These are phyloP conservation scores for Triglochin maritima DNA, from an alignment of 106 monocot genomes.

Conservation along the genomic window DNA sequence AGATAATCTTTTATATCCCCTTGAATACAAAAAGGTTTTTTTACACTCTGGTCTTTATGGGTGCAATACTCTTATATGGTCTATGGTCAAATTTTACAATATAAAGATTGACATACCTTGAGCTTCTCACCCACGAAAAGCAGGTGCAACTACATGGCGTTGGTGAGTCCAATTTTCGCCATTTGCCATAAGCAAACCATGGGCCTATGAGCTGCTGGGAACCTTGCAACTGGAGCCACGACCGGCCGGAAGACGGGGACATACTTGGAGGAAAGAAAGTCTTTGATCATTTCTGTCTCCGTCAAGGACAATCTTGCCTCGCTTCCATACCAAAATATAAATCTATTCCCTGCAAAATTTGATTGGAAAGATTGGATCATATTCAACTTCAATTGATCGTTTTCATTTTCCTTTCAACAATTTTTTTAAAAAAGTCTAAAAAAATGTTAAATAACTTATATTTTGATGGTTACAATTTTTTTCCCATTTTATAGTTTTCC, in stretches of 20 bases:
- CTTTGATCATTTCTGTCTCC: slow-evolving; percentile 75
- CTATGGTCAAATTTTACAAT: no score
- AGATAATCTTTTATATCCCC: no score
- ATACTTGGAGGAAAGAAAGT: slow-evolving; percentile 67
- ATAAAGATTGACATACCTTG: slow-evolving; percentile 24
- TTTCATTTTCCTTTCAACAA: no score
- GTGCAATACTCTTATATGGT: no score
- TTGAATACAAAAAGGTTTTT: no score
- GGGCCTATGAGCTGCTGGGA: slow-evolving; percentile 77
- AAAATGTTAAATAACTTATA: no score
- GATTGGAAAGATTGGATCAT: no score
- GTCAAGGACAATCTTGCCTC: slow-evolving; percentile 87
- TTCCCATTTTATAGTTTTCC: no score
- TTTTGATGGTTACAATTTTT: no score
- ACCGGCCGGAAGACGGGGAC: slow-evolving; percentile 53
- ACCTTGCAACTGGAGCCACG: slow-evolving; percentile 81
- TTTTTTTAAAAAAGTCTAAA: no score
- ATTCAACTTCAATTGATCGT: no score
- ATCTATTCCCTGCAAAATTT: slow-evolving; percentile 43
- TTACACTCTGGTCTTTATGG: no score
- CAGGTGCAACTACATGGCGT: slow-evolving; percentile 77
- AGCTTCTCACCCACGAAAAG: slow-evolving; percentile 91
- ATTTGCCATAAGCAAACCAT: slow-evolving; percentile 87
- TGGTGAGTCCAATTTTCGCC: slow-evolving; percentile 82
- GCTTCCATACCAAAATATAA: slow-evolving; percentile 78